Evolutionary conservation across 2,329 filamentous ascomycete species (phyloP).

Genomic region (Chaetomiaceae sp.): DNA sequence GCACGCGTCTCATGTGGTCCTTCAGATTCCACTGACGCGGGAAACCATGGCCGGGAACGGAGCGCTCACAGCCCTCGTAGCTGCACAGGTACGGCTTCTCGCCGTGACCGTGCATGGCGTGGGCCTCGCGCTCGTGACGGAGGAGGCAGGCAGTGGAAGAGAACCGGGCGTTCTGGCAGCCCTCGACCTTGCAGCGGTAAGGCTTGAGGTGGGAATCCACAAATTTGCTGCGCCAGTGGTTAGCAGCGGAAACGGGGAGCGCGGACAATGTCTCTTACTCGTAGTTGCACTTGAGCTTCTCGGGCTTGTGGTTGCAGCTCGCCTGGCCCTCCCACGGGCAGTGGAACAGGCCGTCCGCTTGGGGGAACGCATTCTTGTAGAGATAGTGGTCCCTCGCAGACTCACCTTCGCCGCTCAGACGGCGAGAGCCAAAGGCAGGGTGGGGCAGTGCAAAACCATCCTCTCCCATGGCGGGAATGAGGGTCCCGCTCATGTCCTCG

Average conservation of each 20-base stretch:
- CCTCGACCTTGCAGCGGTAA: conserved; percentile 84
- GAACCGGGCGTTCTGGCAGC: conserved; percentile 82
- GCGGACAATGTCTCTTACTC: conserved; percentile 62
- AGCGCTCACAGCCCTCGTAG: conserved; percentile 82
- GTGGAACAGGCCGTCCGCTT: conserved; percentile 79
- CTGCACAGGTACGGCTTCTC: conserved; percentile 88
- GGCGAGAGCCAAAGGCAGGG: conserved; percentile 42
- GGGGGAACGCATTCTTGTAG: conserved; percentile 62
- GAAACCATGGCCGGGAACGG: conserved; percentile 79
- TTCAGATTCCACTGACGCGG: conserved; percentile 92
- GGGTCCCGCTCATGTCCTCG: conserved; percentile 36
- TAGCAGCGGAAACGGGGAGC: conserved; percentile 16
- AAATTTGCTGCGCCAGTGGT: conserved; percentile 67
- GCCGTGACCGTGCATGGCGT: conserved; percentile 91
- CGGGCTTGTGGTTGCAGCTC: conserved; percentile 81
- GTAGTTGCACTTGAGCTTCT: conserved; percentile 98
- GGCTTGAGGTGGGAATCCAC: conserved; percentile 96
- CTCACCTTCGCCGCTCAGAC: conserved; percentile 50
- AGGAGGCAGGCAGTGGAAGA: conserved; percentile 93
- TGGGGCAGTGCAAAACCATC: conserved; percentile 34
- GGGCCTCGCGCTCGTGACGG: conserved; percentile 90
- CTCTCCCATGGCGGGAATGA: conserved; percentile 33
- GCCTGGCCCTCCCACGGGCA: conserved; percentile 76
- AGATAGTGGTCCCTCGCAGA: conserved; percentile 62
- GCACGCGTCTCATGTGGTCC: conserved; percentile 96